Conservation (phyloP, 805 yeast genomes). For the Pichia paraexigua region DNA sequence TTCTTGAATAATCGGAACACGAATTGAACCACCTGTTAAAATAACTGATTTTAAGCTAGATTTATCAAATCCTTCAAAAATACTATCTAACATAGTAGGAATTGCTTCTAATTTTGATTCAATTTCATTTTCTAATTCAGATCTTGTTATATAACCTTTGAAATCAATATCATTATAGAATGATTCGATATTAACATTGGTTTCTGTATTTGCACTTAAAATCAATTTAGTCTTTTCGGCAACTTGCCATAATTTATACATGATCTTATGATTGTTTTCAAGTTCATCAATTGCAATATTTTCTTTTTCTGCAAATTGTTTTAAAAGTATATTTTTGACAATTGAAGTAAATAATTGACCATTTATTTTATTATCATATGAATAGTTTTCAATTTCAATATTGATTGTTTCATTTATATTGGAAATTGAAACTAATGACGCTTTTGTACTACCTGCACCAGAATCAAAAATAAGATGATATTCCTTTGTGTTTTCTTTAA, state of each 20-base stretch:
- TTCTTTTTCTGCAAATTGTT: conserved; percentile 40
- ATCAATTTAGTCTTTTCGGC: conserved; percentile 86
- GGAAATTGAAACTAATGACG: conserved; percentile 66
- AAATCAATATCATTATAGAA: conserved; percentile 69
- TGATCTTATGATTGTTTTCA: conserved; percentile 43
- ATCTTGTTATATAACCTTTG: conserved; percentile 56
- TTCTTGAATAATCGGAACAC: conserved; percentile 82
- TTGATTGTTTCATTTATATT: conserved; percentile 34
- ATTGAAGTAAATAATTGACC: conserved; percentile 68
- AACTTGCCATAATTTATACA: conserved; percentile 64
- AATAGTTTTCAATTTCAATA: conserved; percentile 65
- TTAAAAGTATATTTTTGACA: conserved; percentile 51
- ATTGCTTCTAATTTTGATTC: conserved; percentile 39
- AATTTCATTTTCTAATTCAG: conserved; percentile 63
- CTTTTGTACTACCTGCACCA: conserved; percentile 89
- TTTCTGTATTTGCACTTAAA: conserved; percentile 81
- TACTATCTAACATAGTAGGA: conserved; percentile 45
- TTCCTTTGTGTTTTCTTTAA: conserved; percentile 35
- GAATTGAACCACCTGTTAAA: conserved; percentile 82
- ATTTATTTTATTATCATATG: conserved; percentile 59
- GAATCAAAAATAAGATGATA: conserved; percentile 75
- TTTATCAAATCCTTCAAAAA: conserved; percentile 32
- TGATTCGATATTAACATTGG: conserved; percentile 68
- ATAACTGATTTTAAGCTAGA: conserved; percentile 46
- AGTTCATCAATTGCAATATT: conserved; percentile 19